Evolutionary conservation across 2,329 filamentous ascomycete genomes (phyloP), one percentile per base, ranked within the genome.

Genomic region (Fusarium poae): DNA sequence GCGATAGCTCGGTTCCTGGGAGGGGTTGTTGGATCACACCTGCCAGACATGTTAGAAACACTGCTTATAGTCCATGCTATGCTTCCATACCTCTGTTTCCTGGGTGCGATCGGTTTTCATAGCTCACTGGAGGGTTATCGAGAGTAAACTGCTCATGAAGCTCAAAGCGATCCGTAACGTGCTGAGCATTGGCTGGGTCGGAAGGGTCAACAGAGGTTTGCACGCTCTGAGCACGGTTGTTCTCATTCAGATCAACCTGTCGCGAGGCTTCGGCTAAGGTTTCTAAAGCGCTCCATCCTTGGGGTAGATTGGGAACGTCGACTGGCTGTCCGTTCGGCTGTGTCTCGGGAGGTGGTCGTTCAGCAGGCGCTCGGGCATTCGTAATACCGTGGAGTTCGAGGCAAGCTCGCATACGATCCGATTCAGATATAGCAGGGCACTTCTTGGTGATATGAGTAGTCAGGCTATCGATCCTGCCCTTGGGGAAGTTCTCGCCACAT

Each of bases 231-330:
- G 83, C 82, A 71, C 87, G 86, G 53, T 84, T 86, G 74, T 88
- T 89, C 73, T 89, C 86, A 62, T 83, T 86, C 18, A 89, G 82
- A 71, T 92, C 91, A 60, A 96, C 88, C 77, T 92, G 92, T 51
- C 93, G 87, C 50, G 94, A 97, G 1, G 94, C 94, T 79, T 97
- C 94, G 32, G 94, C 94, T 23, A 97, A 84, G 7, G 94, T 94
- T 77, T 97, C 92, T 37, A 97, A 83, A 3, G 92, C 92, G 65
- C 92, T 93, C 85, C 93, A 93, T 69, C 89, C 88, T 70, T 88
- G 86, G 2, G 84, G 83, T 10, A 83, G 74, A 23, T 81, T 79
- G 45, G 63, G 69, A 9, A 75, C 57, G 29, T 73, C 69, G 4
- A 72, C 60, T 6, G 71, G 46, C 44, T 76, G 79, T 13, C 70